Evolutionary conservation across 768 basidiomycete species (phyloP).

Genomic region (Steccherinum ochraceum): DNA sequence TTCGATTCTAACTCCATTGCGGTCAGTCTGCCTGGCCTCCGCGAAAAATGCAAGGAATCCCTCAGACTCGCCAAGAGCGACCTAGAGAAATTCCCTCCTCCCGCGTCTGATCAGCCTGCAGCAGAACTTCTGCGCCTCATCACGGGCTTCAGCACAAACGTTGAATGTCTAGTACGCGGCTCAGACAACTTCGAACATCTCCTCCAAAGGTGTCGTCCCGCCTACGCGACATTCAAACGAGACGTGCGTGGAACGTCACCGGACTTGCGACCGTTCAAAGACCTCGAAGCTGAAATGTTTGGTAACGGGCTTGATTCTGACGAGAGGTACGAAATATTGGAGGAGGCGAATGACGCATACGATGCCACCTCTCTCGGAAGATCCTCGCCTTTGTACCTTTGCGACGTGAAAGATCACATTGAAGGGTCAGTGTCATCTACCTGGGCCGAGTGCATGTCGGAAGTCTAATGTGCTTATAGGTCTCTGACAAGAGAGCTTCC

Average conservation of each 20-base stretch:
- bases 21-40: constrained; percentile 52
- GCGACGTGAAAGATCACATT: constrained; percentile 40
- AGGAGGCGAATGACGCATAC: not conserved
- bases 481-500: constrained; percentile 65
- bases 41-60: constrained; percentile 41
- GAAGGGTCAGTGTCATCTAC: constrained; percentile 29
- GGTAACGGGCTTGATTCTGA: no score
- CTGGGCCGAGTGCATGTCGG: no score
- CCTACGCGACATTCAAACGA: constrained; percentile 37
- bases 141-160: constrained; percentile 35
- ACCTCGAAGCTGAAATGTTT: no score
- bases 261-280: constrained; percentile 43
- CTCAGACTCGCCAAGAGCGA: constrained; percentile 29
- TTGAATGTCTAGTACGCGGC: constrained; percentile 42
- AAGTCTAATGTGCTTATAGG: no score
- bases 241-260: constrained; percentile 48
- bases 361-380: constrained; percentile 3
- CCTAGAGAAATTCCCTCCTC: constrained; percentile 31
- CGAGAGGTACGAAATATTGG: not conserved
- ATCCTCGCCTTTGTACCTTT: constrained; percentile 32
- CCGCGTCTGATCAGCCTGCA: constrained; percentile 47
- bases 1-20: not conserved
- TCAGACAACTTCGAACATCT: constrained; percentile 42
- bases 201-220: constrained; percentile 44
- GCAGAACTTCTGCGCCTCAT: constrained; percentile 45